Conservation (phyloP, 2,329 filamentous ascomycete genomes). For the Teratosphaeria pseudoeucalypti region DNA sequence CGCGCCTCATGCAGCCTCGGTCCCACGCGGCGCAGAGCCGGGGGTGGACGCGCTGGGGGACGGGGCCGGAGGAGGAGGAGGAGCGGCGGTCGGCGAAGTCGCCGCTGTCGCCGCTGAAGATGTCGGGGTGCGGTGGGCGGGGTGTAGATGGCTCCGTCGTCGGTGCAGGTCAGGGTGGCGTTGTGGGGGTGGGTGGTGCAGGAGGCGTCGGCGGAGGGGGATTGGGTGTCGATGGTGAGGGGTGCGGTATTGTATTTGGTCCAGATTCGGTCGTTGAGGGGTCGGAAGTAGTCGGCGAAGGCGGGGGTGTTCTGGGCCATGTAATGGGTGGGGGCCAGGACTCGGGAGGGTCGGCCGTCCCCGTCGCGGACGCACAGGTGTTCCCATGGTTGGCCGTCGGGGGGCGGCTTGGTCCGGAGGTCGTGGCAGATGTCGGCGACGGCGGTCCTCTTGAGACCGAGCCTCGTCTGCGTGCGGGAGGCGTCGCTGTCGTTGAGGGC, state of each 20-base stretch:
- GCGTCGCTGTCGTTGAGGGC: slow-evolving; percentile 37
- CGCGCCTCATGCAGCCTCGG: slow-evolving; percentile 55
- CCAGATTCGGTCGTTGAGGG: slow-evolving; percentile 45
- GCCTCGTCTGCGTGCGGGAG: slow-evolving; percentile 35
- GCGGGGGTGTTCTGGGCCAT: slow-evolving; percentile 33
- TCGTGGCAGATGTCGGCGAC: slow-evolving; percentile 45
- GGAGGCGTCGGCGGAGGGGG: slow-evolving; percentile 41
- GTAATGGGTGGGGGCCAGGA: slow-evolving; percentile 32
- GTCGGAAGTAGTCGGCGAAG: slow-evolving; percentile 41
- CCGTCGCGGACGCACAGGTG: slow-evolving; percentile 43
- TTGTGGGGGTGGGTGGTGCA: slow-evolving; percentile 34
- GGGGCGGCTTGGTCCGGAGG: slow-evolving; percentile 43
- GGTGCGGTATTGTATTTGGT: slow-evolving; percentile 34
- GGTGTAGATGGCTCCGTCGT: slow-evolving; percentile 37
- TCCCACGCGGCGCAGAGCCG: slow-evolving; percentile 68
- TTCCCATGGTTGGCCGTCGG: slow-evolving; percentile 52
- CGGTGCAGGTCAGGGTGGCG: slow-evolving; percentile 29
- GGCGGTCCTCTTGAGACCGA: slow-evolving; percentile 49
- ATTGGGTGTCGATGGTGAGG: slow-evolving; percentile 56
- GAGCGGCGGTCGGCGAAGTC: slow-evolving; percentile 44
- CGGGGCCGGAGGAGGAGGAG: slow-evolving; percentile 29
- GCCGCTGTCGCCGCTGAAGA: slow-evolving; percentile 57
- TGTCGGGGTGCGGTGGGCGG: slow-evolving; percentile 52
- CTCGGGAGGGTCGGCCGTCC: slow-evolving; percentile 28
- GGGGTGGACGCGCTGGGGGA: slow-evolving; percentile 52